Evolutionary conservation across 352 stramenopile species (phyloP).

Genomic region (Globisporangium ultimum): DNA sequence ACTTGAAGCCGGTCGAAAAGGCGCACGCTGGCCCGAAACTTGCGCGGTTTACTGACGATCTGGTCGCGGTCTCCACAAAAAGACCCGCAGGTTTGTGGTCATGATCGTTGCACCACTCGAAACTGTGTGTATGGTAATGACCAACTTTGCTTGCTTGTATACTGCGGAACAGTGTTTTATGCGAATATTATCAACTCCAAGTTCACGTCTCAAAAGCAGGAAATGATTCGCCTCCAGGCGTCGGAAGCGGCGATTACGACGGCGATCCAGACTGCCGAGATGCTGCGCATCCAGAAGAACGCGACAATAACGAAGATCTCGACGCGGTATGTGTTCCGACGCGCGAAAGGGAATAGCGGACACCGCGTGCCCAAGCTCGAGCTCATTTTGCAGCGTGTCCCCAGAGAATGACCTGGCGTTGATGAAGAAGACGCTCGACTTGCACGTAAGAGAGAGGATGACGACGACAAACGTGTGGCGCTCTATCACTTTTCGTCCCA

Average conservation of each 20-base stretch:
- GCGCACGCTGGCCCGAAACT: constrained; percentile 52
- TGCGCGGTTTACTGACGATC: constrained; percentile 61
- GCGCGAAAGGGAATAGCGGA: constrained; percentile 39
- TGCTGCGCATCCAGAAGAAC: constrained; percentile 62
- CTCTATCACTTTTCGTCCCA: no score
- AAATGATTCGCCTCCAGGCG: constrained; percentile 59
- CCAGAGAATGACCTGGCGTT: constrained; percentile 20
- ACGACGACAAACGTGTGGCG: neutral
- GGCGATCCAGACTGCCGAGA: constrained; percentile 65
- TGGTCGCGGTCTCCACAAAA: constrained; percentile 64
- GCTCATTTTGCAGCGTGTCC: constrained; percentile 49
- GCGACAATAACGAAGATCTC: constrained; percentile 60
- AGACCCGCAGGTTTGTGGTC: constrained; percentile 57
- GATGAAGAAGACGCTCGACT: neutral
- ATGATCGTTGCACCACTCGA: neutral
- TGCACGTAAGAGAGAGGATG: neutral
- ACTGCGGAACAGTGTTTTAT: constrained; percentile 51
- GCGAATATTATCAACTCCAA: constrained; percentile 80
- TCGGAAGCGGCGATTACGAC: constrained; percentile 69
- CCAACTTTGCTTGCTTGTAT: no score
- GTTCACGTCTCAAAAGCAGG: constrained; percentile 67
- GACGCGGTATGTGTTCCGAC: constrained; percentile 62
- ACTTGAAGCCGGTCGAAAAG: constrained; percentile 41
- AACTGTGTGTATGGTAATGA: no score
- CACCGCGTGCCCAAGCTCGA: constrained; percentile 75